Base-by-base conservation (phyloP, 768 basidiomycete genomes). In the Mycena rosella region DNA sequence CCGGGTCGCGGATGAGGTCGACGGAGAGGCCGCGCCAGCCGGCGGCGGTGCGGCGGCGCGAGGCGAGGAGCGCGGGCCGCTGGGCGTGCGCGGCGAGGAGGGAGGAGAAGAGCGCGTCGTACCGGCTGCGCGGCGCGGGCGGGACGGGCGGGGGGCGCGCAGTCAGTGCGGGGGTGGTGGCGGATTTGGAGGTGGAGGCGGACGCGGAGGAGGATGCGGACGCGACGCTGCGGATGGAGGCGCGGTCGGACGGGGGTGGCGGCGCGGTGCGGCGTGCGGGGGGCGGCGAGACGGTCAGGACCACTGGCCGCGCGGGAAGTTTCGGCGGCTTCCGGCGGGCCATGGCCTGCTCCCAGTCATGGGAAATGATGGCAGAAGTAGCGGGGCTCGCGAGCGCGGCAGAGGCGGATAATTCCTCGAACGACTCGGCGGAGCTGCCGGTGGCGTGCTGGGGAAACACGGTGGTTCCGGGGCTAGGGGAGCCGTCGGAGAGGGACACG, bases 21-120 rank as follows among this genome's bases (percentile, higher is more conserved):
- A 92, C 87, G 1, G 91, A 91, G 44, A 91, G 74, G 11, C 88
- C 91, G 48, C 91, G 82, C 93, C 93, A 95, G 3, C 93, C 93
- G 4, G 87, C 88, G 1, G 91, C 89, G 84, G 60, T 59, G 48
- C 67, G 84, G 82, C 18, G 81, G 72, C 52, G 81, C 77, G 58
- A 80, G 64, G 44, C 20, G 18, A 82, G 80, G 63, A 79, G 79
- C 56, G 81, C 59, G 38, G 80, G 80, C 64, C 87, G 87, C 15
- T 85, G 67, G 3, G 90, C 76, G 70, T 91, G 92, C n/a, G 81
- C 80, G 17, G 83, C 80, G 71, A 93, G 93, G 1, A 94, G 92
- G 30, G 81, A 80, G 14, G 82, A 80, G 73, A 94, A 95, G 2
- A 94, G 82, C 6, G 78, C 77, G 67, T 93, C 91, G 73, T 94